Percentiles rank a stretch among this genome's conserved stretches.
Evolutionary conservation across 1,284 basidiomycete genomes (phyloP).

Genomic region (Ganoderma resinaceum): DNA sequence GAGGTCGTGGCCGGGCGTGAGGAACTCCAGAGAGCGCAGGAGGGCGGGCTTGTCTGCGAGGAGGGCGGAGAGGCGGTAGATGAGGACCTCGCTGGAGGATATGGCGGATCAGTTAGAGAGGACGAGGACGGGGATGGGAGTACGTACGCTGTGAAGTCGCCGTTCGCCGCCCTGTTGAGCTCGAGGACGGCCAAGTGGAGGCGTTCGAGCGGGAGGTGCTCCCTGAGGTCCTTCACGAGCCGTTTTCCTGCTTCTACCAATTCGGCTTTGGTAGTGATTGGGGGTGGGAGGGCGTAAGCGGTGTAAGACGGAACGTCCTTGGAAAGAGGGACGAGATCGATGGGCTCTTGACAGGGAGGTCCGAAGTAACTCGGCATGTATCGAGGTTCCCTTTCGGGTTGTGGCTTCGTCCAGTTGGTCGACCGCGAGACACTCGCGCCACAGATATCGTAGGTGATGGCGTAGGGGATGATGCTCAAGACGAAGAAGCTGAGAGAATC

Average conservation of each 20-base stretch:
- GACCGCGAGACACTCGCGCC: not conserved
- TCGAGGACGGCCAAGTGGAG: not conserved
- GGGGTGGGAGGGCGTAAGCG: not conserved
- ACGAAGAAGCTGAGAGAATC: not conserved
- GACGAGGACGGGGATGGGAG: not conserved
- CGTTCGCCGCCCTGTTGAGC: not conserved
- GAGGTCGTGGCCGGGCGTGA: not conserved
- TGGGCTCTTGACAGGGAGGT: not conserved
- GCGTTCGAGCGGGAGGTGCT: not conserved
- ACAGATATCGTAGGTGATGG: not conserved
- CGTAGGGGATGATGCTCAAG: not conserved
- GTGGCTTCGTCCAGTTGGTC: not conserved
- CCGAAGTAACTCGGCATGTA: not conserved
- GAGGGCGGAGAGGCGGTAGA: not conserved
- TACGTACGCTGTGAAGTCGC: not conserved
- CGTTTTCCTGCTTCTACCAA: not conserved
- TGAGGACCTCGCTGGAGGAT: not conserved
- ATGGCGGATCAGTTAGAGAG: not conserved
- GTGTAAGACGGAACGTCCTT: not conserved
- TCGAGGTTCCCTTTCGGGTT: not conserved
- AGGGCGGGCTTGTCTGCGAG: not conserved
- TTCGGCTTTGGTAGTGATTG: not conserved
- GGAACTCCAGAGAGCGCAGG: not conserved
- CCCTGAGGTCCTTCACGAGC: not conserved
- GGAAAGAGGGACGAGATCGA: not conserved